Base-by-base conservation (phyloP, 352 stramenopile genomes). In the Phytopythium ostracodes region DNA sequence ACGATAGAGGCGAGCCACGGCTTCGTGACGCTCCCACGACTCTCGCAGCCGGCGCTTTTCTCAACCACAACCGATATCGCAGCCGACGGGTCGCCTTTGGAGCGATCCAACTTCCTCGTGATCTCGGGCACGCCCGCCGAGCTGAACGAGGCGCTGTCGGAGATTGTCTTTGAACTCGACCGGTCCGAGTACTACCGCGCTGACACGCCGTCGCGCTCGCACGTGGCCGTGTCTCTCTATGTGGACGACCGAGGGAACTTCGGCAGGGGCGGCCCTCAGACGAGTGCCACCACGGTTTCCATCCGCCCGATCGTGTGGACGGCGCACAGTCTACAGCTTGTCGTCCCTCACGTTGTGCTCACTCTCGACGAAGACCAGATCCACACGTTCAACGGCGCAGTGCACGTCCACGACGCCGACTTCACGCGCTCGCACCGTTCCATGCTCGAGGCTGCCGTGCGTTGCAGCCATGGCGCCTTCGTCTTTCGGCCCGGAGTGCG, bases 241-340 rank as follows among this genome's bases (percentile, higher is more conserved):
- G 67, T 81, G 33, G 83, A 92, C 46, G 83, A 92, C 51, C 64
- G 71, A 47, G 81, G 79, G 15, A 77, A 69, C 4, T 73, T 72
- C 44, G 83, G 81, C 29, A 68, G 53, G 14, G 83, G 83, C 52
- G 81, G 79, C 0, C 71, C 81, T n/a, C 74, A 73, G 31, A 67
- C 84, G 22, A 72, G 72, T 40, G 65, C 71, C 0, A 67, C 67
- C 0, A 75, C 59, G 2, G 29, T 89, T 8, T 24, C 69, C 4
- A 62, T 81, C 43, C 62, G 38, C 15, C 75, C 73, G 15, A 56
- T 86, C 35, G 47, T 40, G 33, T 79, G 72, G 66, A 65, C 66
- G 40, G 44, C 22, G 18, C 69, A 75, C 25, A 42, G 65, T 9
- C n/a, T 77, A 24, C 50, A 43, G n/a, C 66, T 83, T 7, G 11